These are phyloP conservation scores for Thalassiosira hispida DNA, from an alignment of 352 stramenopile genomes.

Conservation along the genomic window DNA sequence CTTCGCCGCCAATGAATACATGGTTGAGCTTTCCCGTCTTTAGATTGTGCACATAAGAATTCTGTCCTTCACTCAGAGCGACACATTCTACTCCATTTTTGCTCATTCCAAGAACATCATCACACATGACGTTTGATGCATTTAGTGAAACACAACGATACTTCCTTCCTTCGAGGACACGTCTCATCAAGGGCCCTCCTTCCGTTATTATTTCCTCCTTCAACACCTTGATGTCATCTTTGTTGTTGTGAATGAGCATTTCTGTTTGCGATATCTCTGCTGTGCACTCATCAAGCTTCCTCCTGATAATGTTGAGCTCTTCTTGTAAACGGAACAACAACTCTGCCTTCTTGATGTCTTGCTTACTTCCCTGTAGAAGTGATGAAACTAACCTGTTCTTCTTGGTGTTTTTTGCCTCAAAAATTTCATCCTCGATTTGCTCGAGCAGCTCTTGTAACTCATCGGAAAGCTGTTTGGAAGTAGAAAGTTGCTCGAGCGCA, in stretches of 20 bases:
- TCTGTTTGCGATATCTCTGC: constrained; percentile 15
- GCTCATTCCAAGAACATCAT: constrained; percentile 68
- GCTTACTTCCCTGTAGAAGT: constrained; percentile 73
- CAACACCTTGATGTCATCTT: constrained; percentile 60
- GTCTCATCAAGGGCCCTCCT: constrained; percentile 70
- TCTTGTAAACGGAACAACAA: constrained; percentile 68
- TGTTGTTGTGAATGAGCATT: constrained; percentile 52
- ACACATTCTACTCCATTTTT: constrained; percentile 47
- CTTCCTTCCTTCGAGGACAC: constrained; percentile 56
- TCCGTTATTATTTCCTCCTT: constrained; percentile 69
- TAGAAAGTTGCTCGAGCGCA: constrained; percentile 18
- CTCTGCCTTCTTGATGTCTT: constrained; percentile 80
- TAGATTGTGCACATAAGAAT: constrained; percentile 55
- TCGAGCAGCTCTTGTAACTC: constrained; percentile 41
- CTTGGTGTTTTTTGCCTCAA: constrained; percentile 63
- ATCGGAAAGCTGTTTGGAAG: constrained; percentile 33
- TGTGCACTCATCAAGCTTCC: constrained; percentile 45
- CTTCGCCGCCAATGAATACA: constrained; percentile 73
- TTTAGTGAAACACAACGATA: constrained; percentile 76
- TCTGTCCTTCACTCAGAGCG: constrained; percentile 56
- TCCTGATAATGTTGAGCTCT: constrained; percentile 38
- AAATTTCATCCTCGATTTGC: constrained; percentile 63
- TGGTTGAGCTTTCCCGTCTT: constrained; percentile 60
- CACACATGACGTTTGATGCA: constrained; percentile 62
- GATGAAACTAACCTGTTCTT: constrained; percentile 71